phyloP scores from a whole-genome alignment of 2,329 filamentous ascomycete species.

The Domatiomyces catenatus region DNA sequence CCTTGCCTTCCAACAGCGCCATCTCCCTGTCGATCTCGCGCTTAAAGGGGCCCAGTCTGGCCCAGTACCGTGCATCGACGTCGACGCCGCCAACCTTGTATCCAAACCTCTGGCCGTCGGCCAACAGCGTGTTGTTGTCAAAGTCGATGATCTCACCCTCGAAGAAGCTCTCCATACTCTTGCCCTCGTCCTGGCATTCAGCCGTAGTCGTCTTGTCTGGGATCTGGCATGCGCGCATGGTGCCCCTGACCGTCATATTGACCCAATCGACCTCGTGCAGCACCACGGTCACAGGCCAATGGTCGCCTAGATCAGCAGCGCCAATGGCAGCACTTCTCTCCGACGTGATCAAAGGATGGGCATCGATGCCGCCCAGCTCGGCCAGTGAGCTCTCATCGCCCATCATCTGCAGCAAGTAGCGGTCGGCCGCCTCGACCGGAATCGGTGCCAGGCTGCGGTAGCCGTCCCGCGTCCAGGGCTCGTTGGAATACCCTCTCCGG shows the following conservation, averaged over 20 bases:
- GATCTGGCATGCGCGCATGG: constrained; percentile 57
- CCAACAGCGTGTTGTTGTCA: constrained; percentile 27
- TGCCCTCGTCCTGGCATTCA: neutral
- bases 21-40: constrained; percentile 29
- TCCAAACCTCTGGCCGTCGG: constrained; percentile 14
- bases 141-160: constrained; percentile 58
- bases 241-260: constrained; percentile 48
- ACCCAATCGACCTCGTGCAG: constrained; percentile 47
- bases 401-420: constrained; percentile 7
- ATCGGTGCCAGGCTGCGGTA: neutral
- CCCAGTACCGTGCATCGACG: constrained; percentile 35
- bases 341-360: constrained; percentile 4
- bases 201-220: constrained; percentile 24
- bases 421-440: constrained; percentile 2
- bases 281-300: constrained; percentile 53
- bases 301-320: constrained; percentile 31
- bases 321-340: constrained; percentile 16
- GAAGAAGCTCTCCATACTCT: constrained; percentile 29
- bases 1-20: neutral
- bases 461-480: neutral
- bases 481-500: constrained; percentile 2
- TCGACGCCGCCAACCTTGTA: constrained; percentile 27
- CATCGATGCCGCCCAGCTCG: constrained; percentile 21
- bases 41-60: constrained; percentile 33
- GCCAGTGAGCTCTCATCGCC: constrained; percentile 13